Evolutionary conservation across 768 basidiomycete genomes (phyloP), one percentile per base, ranked within the genome.

Genomic region (Xerocomus spinulosus): DNA sequence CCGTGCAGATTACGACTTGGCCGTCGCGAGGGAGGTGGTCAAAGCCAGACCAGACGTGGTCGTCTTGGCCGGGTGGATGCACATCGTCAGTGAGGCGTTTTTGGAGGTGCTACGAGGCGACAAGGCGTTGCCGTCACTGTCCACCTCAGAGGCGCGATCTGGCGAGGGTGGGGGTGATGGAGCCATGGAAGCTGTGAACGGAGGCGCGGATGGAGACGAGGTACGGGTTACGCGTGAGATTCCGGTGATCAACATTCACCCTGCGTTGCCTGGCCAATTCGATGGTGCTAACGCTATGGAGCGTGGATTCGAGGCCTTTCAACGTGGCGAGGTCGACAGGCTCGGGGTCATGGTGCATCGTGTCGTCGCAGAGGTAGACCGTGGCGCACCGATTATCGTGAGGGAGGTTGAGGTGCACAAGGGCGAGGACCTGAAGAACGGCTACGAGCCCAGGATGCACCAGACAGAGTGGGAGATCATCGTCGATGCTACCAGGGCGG

Each of bases 1-100:
- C 5, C 74, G 95, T 17, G 71, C 78, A 38, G 89, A 95, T 62
- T 97, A 96, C 68, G 95, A 95, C 61, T 69, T 72, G 3, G 87
- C 90, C 61, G 77, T 94, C 2, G 91, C 90, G 8, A 69, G 77
- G 26, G 75, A 81, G 44, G 81, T 92, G 4, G 59, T 87, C 5
- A 62, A 68, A 21, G 78, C 73, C 17, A 68, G 70, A 26, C 95
- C 95, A 0, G 90, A 97, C 67, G 64, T 95, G 21, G 79, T 98
- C 40, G 88, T 98, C 7, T 76, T 98, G n/a, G 96, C 95, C 0
- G 96, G 96, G 0, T 99, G 92, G 91, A 97, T 99, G 95, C 94
- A 98, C 60, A 90, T 98, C 58, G 76, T 97, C 49, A 82, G 85
- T 48, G 84, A 89, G 44, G 72, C 70, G 0, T 97, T 97, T 66